Conservation (phyloP, 805 yeast species). For the Phaffomyces thermotolerans region DNA sequence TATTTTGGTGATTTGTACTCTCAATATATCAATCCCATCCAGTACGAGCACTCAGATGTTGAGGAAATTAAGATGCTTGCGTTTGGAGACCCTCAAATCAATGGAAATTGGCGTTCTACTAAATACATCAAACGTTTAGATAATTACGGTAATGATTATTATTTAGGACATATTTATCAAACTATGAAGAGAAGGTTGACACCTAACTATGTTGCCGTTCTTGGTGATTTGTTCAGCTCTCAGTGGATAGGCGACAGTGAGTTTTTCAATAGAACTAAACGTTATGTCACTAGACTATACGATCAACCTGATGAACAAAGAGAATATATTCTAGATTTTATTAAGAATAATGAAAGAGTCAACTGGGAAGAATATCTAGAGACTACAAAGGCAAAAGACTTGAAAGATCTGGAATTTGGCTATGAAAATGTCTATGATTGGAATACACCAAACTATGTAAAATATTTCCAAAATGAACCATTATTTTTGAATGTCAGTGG, state of each 20-base stretch:
- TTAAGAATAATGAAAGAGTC: slow-evolving; percentile 42
- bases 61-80: slow-evolving; percentile 62
- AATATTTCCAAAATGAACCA: slow-evolving; percentile 40
- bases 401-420: slow-evolving; percentile 38
- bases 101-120: slow-evolving; percentile 74
- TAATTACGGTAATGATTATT: slow-evolving; percentile 83
- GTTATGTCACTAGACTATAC: slow-evolving; percentile 67
- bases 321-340: slow-evolving; percentile 39
- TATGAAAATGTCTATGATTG: slow-evolving; percentile 62
- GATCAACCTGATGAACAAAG: slow-evolving; percentile 49
- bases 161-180: slow-evolving; percentile 73
- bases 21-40: slow-evolving; percentile 24
- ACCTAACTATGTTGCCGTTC: slow-evolving; percentile 79
- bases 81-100: slow-evolving; percentile 95
- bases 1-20: slow-evolving; percentile 18
- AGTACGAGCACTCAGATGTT: slow-evolving; percentile 13
- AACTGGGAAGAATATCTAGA: slow-evolving; percentile 46
- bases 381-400: slow-evolving; percentile 21
- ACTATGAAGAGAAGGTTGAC: slow-evolving; percentile 54
- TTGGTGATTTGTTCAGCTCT: slow-evolving; percentile 89
- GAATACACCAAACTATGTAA: slow-evolving; percentile 34
- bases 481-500: slow-evolving; percentile 82
- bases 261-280: slow-evolving; percentile 67
- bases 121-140: slow-evolving; percentile 71
- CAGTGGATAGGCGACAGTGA: slow-evolving; percentile 94